Evolutionary conservation across 768 basidiomycete species (phyloP).

Genomic region (Lentinula guzmanii): DNA sequence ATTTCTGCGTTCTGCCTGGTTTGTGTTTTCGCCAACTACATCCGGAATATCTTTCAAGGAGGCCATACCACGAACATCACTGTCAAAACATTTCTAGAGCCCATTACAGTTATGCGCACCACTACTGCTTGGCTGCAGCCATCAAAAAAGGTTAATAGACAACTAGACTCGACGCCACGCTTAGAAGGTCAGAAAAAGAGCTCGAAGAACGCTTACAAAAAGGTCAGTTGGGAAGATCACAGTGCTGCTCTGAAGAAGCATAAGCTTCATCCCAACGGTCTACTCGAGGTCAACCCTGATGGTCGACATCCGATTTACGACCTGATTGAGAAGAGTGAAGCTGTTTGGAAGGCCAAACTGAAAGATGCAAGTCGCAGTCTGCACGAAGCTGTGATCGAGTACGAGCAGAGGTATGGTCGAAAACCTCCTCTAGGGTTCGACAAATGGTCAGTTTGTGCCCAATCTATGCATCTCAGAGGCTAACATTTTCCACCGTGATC

Average conservation of each 20-base stretch:
- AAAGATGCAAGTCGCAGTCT: slow-evolving; percentile 70
- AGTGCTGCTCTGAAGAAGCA: neutral
- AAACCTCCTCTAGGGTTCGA: slow-evolving; percentile 86
- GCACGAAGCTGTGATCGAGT: slow-evolving; percentile 69
- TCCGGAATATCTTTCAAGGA: neutral
- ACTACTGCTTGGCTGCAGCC: neutral
- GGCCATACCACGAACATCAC: neutral
- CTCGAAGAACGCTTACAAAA: neutral
- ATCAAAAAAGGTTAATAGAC: neutral
- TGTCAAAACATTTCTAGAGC: neutral
- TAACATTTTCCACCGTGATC: neutral
- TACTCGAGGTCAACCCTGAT: slow-evolving; percentile 33
- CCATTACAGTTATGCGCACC: neutral
- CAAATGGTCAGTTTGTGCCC: slow-evolving; percentile 58
- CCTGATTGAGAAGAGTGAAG: slow-evolving; percentile 68
- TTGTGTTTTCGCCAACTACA: neutral
- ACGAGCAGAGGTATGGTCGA: slow-evolving; percentile 67
- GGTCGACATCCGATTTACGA: slow-evolving; percentile 70
- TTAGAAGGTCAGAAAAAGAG: neutral
- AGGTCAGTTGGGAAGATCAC: neutral
- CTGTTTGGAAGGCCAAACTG: slow-evolving; percentile 54
- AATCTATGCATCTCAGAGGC: neutral
- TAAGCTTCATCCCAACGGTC: slow-evolving; percentile 29
- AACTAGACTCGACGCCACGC: neutral
- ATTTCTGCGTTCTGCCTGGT: neutral